A percentile compares a stretch with the other conserved stretches of the same genome.
Evolutionary conservation across 768 basidiomycete species (phyloP).

Genomic region (Boletus rubroflammeus): DNA sequence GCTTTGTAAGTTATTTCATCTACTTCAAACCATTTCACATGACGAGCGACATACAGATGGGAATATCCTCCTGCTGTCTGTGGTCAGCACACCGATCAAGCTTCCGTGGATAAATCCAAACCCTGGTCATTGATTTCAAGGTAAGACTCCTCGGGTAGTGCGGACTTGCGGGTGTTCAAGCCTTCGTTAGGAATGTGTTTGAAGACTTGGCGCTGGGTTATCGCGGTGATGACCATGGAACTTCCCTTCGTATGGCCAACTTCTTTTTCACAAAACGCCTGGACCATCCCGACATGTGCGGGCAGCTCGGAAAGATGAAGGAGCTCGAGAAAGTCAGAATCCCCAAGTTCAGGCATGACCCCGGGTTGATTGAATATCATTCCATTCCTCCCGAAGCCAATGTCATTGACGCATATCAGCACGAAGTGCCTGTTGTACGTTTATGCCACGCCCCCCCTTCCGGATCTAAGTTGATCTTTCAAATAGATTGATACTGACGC

Average conservation of each 20-base stretch:
- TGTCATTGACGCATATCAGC: background rate
- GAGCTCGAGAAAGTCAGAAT: background rate
- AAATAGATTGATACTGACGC: background rate
- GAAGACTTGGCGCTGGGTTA: background rate
- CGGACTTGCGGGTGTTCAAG: background rate
- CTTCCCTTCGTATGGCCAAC: background rate
- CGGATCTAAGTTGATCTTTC: background rate
- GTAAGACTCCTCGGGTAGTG: background rate
- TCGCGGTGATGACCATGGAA: background rate
- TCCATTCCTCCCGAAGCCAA: background rate
- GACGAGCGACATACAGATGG: background rate
- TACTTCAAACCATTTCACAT: background rate
- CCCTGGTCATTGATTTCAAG: background rate
- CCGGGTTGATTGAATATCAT: background rate
- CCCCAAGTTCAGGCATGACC: background rate
- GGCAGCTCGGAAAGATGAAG: background rate
- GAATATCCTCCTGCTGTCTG: background rate
- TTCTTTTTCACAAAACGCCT: background rate
- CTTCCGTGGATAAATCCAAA: background rate
- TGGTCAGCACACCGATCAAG: background rate
- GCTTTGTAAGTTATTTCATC: background rate
- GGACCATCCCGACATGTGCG: background rate
- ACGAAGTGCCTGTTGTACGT: background rate
- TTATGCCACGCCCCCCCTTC: too few relatives aligned
- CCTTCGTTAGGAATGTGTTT: background rate